Conservation (phyloP, 2,329 filamentous ascomycete species). For the Apiospora aurea region DNA sequence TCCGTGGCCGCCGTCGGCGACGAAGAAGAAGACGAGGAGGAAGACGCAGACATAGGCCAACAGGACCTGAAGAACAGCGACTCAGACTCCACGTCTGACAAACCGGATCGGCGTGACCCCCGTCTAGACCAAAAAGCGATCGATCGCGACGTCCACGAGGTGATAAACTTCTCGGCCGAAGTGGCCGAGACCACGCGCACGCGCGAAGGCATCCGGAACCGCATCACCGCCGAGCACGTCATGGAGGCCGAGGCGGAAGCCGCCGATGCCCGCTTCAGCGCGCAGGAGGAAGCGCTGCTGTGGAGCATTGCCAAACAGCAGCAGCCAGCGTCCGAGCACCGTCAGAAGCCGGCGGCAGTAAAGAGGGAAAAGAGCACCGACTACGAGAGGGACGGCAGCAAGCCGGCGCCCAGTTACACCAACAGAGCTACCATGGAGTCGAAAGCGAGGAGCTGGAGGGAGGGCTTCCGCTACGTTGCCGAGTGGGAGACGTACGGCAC, state of each 20-base stretch:
- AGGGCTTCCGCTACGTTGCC: conserved; percentile 1
- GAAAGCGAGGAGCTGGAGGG: conserved; percentile 11
- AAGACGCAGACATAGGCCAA: not conserved
- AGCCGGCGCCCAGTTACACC: not conserved
- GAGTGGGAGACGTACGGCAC: conserved; percentile 20
- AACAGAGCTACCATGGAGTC: conserved; percentile 17
- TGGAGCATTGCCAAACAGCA: conserved; percentile 33
- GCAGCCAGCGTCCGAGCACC: not conserved
- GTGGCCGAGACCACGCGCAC: conserved; percentile 30
- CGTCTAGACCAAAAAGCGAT: conserved; percentile 26
- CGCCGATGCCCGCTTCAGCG: conserved; percentile 31
- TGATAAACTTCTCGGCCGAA: conserved; percentile 33
- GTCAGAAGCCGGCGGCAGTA: not conserved
- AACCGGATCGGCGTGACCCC: not conserved
- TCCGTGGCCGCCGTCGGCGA: conserved; percentile 10
- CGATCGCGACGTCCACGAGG: conserved; percentile 35
- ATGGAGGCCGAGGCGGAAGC: conserved; percentile 37
- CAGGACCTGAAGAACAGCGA: conserved; percentile 4
- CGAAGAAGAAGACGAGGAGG: conserved; percentile 15
- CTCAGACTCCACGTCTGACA: not conserved
- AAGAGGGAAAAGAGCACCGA: conserved; percentile 1
- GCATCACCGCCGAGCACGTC: conserved; percentile 36
- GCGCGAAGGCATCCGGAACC: conserved; percentile 30
- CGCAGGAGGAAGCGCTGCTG: conserved; percentile 36
- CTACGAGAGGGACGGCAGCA: not conserved